Base-by-base conservation (phyloP, 441 rosid species). In the Corymbia citriodora region DNA sequence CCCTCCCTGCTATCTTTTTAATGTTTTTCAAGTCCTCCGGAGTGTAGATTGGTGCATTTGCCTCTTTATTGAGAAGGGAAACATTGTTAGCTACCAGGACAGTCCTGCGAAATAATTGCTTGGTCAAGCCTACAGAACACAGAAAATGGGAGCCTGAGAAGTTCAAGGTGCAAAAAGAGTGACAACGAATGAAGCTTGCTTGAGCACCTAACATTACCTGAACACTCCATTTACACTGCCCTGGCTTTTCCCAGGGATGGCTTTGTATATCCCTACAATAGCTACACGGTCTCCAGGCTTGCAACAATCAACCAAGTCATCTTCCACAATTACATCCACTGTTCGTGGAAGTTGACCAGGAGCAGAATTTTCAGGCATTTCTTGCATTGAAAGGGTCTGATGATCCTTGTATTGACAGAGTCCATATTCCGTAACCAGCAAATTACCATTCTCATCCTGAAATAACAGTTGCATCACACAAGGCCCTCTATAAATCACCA, bases 321-420 rank as follows among this genome's bases (percentile, higher is more conserved):
- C 99, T 95, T 98, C 99, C 89, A 96, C 97, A 88, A 98, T 96
- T 90, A 96, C 94, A 95, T 98, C 99, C 87, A 98, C 99, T 3
- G 98, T 97, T 79, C 99, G 95, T 87, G 99, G 99, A 92, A 98
- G 98, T 94, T 98, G 99, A 92, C 99, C 99, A 91, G 99, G 99
- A 93, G 99, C 99, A 94, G 99, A 94, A 90, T 97, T 98, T 93
- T 98, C 99, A 25, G 99, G 99, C 88, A 98, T 97, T 95, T 98
- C 99, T 94, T 98, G 99, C 93, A 98, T 95, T 86, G 99, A 97
- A 93, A 98, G 91, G 91, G 99, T 97, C 94, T 98, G 99, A 90
- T 98, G 99, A 94, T 98, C 99, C 94, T 97, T 97, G 90, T 98
- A 98, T 91, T 93, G 94, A 95, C 99, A 98, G 88, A 98, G 90